A percentile compares a stretch with the other conserved stretches of the same genome.
These are phyloP conservation scores for Rhododendron ovatum DNA, from an alignment of 148 eudicot genomes.

Conservation along the genomic window DNA sequence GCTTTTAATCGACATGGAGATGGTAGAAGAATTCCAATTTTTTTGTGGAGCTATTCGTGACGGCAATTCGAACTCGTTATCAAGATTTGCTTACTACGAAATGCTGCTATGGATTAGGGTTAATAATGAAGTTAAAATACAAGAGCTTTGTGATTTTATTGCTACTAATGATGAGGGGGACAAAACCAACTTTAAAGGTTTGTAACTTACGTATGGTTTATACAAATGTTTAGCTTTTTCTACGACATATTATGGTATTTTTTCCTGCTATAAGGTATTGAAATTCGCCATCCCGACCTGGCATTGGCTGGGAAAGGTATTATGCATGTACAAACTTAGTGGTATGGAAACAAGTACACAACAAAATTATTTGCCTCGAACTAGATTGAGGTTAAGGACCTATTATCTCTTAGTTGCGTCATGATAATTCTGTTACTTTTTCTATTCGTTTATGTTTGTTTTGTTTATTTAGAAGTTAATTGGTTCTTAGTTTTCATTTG, in stretches of 20 bases:
- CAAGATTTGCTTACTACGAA: conserved; percentile 83
- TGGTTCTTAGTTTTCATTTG: not conserved
- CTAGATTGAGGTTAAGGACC: not conserved
- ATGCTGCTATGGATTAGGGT: conserved; percentile 73
- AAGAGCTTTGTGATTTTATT: conserved; percentile 43
- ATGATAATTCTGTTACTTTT: not conserved
- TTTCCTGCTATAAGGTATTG: not conserved
- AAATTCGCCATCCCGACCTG: not conserved
- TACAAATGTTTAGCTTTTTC: not conserved
- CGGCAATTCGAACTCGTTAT: conserved; percentile 47
- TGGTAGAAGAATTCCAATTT: conserved; percentile 59
- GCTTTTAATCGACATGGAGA: conserved; percentile 63
- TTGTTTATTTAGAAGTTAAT: not conserved
- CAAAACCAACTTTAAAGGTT: conserved; percentile 48
- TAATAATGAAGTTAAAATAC: conserved; percentile 62
- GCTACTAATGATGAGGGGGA: conserved; percentile 34
- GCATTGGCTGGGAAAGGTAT: conserved; percentile 1
- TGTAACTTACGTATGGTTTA: conserved; percentile 12
- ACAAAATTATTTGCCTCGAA: not conserved
- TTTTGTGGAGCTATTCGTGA: conserved; percentile 52
- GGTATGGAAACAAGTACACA: not conserved
- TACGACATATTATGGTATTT: not conserved
- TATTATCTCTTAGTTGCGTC: not conserved
- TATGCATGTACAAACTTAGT: not conserved
- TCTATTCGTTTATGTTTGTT: not conserved